Conservation (phyloP, 495 filamentous ascomycete genomes). For the Penicillium pancosmium region DNA sequence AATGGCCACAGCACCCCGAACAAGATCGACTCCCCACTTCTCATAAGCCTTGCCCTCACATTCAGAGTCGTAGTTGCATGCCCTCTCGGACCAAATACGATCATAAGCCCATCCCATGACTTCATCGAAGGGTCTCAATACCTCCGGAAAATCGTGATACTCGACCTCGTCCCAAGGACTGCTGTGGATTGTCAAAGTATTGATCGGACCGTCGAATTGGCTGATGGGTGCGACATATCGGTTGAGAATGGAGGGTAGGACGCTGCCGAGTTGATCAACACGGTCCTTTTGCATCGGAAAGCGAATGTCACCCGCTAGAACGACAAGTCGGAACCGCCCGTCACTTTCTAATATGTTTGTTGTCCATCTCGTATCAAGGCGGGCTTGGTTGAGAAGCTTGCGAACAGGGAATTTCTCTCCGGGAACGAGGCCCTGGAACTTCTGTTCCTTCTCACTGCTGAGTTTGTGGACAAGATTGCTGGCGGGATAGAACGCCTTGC, state of each 20-base stretch:
- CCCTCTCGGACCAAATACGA: conserved; percentile 65
- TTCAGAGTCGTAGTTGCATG: conserved; percentile 54
- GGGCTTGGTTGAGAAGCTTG: not conserved
- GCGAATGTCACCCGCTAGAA: not conserved
- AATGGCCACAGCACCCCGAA: conserved; percentile 58
- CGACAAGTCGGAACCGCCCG: not conserved
- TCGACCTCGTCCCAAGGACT: conserved; percentile 49
- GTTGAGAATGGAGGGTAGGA: not conserved
- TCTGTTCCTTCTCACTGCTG: not conserved
- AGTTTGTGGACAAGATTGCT: not conserved
- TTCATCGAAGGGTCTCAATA: conserved; percentile 56
- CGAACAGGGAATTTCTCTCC: conserved; percentile 1
- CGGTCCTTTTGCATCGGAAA: not conserved
- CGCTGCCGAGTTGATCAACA: not conserved
- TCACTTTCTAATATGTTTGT: conserved; percentile 1
- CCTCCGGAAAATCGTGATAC: conserved; percentile 57
- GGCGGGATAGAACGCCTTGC: not conserved
- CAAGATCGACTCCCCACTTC: conserved; percentile 60
- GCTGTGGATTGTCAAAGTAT: conserved; percentile 59
- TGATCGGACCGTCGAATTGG: conserved; percentile 47
- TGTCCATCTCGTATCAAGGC: not conserved
- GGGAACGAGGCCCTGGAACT: not conserved
- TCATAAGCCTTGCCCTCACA: conserved; percentile 63
- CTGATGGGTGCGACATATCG: not conserved
- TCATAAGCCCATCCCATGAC: conserved; percentile 62